Percentiles rank a stretch among this genome's conserved stretches.
Conservation (phyloP, 2,329 filamentous ascomycete genomes). For the Coccinonectria pachysandricola region DNA sequence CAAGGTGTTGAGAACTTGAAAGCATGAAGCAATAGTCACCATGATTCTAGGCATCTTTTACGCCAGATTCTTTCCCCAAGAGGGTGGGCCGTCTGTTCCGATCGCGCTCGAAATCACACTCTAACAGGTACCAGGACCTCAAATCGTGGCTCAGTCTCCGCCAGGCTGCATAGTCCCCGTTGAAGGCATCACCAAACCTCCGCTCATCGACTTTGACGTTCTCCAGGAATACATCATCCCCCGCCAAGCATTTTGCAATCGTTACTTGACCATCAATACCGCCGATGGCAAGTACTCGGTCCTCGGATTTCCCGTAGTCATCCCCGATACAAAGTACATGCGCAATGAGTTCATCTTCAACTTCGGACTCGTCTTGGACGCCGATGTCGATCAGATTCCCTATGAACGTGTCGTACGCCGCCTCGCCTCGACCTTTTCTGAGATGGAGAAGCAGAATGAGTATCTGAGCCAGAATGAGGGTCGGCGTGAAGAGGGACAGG, state of each 20-base stretch:
- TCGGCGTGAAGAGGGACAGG: conserved; percentile 28
- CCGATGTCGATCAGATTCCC: conserved; percentile 56
- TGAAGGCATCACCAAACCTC: conserved; percentile 30
- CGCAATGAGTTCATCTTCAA: conserved; percentile 99
- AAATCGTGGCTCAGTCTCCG: conserved; percentile 52
- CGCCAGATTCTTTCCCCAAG: conserved; percentile 55
- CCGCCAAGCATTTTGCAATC: conserved; percentile 88
- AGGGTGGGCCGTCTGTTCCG: conserved; percentile 38
- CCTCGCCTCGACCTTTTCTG: conserved; percentile 73
- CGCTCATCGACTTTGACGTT: conserved; percentile 75
- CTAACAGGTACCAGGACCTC: conserved; percentile 36
- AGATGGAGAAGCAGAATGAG: conserved; percentile 82
- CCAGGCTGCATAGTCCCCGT: conserved; percentile 48
- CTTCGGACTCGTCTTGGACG: conserved; percentile 73
- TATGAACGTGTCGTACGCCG: conserved; percentile 82
- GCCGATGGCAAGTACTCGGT: conserved; percentile 62
- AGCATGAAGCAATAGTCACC: conserved; percentile 7
- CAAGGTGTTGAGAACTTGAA: conserved; percentile 8
- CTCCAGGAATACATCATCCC: conserved; percentile 92
- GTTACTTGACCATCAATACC: conserved; percentile 71
- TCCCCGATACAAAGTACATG: conserved; percentile 70
- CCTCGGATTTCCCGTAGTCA: conserved; percentile 81
- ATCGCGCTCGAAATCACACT: background rate
- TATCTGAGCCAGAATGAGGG: conserved; percentile 59
- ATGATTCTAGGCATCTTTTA: conserved; percentile 66